Conservation (phyloP, 1,284 basidiomycete genomes). For the Fomitiporia mediterranea region DNA sequence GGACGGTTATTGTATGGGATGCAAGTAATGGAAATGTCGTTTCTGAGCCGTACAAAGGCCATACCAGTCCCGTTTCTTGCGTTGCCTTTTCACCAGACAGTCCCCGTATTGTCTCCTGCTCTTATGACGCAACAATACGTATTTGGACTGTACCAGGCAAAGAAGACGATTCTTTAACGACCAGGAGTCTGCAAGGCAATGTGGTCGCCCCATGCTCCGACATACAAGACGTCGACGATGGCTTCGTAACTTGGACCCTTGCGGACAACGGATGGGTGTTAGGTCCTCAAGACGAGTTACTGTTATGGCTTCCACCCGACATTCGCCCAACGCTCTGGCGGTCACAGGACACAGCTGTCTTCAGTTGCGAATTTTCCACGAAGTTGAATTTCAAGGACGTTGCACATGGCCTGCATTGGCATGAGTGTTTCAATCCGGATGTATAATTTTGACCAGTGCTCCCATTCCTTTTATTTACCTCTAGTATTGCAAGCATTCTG, state of each 20-base stretch:
- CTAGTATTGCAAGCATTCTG: too few species aligned
- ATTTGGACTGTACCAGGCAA: slow-evolving; percentile 65
- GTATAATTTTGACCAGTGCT: too few species aligned
- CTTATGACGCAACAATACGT: slow-evolving; percentile 99
- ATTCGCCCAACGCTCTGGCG: background rate
- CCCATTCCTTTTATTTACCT: too few species aligned
- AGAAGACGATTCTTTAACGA: background rate
- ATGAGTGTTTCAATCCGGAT: background rate
- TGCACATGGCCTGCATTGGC: background rate
- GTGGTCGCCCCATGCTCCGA: background rate
- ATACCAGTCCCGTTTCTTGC: background rate
- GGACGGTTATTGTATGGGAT: background rate
- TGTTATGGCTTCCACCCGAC: slow-evolving; percentile 7
- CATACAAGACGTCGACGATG: background rate
- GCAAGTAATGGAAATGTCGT: background rate
- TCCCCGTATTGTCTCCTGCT: slow-evolving; percentile 61
- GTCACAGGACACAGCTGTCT: background rate
- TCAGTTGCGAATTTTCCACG: background rate
- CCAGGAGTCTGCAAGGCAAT: too few species aligned
- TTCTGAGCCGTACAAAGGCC: background rate
- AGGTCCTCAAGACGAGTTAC: background rate
- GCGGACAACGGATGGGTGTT: slow-evolving; percentile 2
- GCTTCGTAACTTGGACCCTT: background rate
- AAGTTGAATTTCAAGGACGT: background rate
- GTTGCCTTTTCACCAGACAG: slow-evolving; percentile 11